These are phyloP conservation scores for Peniophora sp. DNA, from an alignment of 1,284 basidiomycete genomes.

Conservation along the genomic window DNA sequence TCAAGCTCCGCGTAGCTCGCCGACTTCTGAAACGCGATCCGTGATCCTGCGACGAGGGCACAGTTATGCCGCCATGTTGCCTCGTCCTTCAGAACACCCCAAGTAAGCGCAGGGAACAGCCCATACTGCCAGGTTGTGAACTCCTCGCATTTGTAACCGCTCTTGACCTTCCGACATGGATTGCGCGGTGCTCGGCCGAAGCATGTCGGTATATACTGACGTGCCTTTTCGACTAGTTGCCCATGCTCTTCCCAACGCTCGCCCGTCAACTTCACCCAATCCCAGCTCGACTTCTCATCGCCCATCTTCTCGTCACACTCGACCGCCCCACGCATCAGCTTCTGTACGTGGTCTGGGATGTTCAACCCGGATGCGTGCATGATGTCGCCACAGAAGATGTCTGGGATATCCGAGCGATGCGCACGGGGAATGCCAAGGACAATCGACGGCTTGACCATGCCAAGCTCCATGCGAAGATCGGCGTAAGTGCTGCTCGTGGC, in stretches of 20 bases:
- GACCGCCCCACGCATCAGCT: slow-evolving; percentile 14
- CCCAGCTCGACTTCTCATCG: slow-evolving; percentile 10
- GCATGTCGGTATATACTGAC: slow-evolving; percentile 16
- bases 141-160: slow-evolving; percentile 24
- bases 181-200: slow-evolving; percentile 22
- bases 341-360: slow-evolving; percentile 12
- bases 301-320: slow-evolving; percentile 5
- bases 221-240: slow-evolving; percentile 8
- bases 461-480: background rate
- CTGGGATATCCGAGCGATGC: slow-evolving; percentile 8
- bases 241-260: slow-evolving; percentile 9
- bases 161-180: slow-evolving; percentile 21
- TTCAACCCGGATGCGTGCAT: slow-evolving; percentile 19
- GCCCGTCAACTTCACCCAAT: slow-evolving; percentile 10
- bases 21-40: slow-evolving; percentile 8
- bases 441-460: slow-evolving; percentile 4
- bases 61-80: slow-evolving; percentile 16
- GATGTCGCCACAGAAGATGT: slow-evolving; percentile 12
- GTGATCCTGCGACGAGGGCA: slow-evolving; percentile 12
- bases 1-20: slow-evolving; percentile 7
- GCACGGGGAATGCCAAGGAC: slow-evolving; percentile 3
- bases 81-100: slow-evolving; percentile 8
- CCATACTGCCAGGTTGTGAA: slow-evolving; percentile 15
- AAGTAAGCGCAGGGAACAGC: slow-evolving; percentile 15
- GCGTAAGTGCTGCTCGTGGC: background rate